A percentile compares a stretch with the other conserved stretches of the same genome.
These are phyloP conservation scores for Barbatosphaeria neglecta DNA, from an alignment of 495 filamentous ascomycete species.

Conservation along the genomic window DNA sequence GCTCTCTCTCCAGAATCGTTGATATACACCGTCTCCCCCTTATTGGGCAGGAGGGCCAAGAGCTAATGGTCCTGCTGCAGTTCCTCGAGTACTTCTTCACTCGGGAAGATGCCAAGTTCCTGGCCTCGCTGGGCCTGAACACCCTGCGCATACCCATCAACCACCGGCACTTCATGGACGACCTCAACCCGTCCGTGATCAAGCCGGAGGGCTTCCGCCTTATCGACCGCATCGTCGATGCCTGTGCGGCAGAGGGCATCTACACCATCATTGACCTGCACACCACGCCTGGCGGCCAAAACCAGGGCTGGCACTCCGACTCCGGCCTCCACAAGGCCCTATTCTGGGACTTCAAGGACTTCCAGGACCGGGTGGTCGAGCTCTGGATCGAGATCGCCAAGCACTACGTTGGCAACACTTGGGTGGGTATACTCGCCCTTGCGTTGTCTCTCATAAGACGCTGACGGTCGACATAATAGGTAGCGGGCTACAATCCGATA, in stretches of 20 bases:
- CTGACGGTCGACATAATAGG: conserved; percentile 8
- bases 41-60: neutral
- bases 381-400: conserved; percentile 49
- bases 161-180: conserved; percentile 53
- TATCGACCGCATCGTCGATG: conserved; percentile 46
- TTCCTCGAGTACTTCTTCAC: conserved; percentile 57
- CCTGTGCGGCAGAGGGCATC: conserved; percentile 44
- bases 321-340: conserved; percentile 39
- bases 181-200: conserved; percentile 46
- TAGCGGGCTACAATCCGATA: conserved; percentile 56
- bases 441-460: conserved; percentile 4
- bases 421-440: neutral
- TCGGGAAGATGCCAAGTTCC: conserved; percentile 47
- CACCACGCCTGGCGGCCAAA: conserved; percentile 52
- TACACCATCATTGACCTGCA: conserved; percentile 57
- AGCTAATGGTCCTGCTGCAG: conserved; percentile 25
- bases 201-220: conserved; percentile 47
- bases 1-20: too few species aligned
- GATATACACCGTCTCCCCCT: too few species aligned
- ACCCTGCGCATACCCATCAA: conserved; percentile 56
- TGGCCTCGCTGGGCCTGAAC: conserved; percentile 46
- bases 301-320: conserved; percentile 55
- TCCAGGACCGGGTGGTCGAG: conserved; percentile 48
- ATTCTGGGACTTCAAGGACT: conserved; percentile 54
- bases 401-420: conserved; percentile 43